A percentile compares a stretch with the other conserved stretches of the same genome.
Evolutionary conservation across 2,329 filamentous ascomycete genomes (phyloP).

Genomic region (Cryphonectria nitschkei): DNA sequence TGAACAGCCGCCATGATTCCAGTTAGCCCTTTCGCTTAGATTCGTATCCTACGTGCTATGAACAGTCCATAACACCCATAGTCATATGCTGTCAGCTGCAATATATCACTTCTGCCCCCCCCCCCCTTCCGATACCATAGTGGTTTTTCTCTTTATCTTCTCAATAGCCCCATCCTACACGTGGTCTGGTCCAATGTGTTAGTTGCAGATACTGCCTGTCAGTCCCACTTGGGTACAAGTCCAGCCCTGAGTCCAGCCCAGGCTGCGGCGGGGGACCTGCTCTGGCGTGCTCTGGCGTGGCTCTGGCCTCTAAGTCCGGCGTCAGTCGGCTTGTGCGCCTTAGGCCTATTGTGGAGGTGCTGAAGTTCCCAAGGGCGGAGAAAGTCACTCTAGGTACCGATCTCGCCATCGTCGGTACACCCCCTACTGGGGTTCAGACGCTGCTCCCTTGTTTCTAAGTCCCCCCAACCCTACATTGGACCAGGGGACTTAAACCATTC

Average conservation of each 20-base stretch:
- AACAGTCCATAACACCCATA: not conserved
- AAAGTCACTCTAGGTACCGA: conserved; percentile 12
- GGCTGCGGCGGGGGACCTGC: not conserved
- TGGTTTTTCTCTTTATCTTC: not conserved
- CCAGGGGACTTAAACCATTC: not conserved
- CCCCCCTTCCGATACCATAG: not conserved
- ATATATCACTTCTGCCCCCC: not conserved
- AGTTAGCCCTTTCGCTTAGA: not conserved
- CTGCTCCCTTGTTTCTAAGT: conserved; percentile 14
- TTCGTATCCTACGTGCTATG: not conserved
- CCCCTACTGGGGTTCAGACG: conserved; percentile 1
- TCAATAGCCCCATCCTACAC: not conserved
- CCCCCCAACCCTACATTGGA: not conserved
- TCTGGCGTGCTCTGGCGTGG: not conserved
- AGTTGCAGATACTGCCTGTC: not conserved
- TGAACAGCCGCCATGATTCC: not conserved
- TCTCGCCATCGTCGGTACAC: not conserved
- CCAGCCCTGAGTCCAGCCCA: not conserved
- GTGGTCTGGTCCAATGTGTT: not conserved
- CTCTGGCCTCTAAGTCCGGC: not conserved
- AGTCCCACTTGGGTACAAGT: not conserved
- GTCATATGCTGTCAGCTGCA: not conserved
- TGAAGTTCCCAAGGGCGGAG: not conserved
- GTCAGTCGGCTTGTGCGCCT: not conserved
- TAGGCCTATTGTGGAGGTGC: not conserved